Evolutionary conservation across 371 early-diverging fungal species (phyloP), one percentile per base, ranked within the genome.

Genomic region (Sporodiniella umbellata): DNA sequence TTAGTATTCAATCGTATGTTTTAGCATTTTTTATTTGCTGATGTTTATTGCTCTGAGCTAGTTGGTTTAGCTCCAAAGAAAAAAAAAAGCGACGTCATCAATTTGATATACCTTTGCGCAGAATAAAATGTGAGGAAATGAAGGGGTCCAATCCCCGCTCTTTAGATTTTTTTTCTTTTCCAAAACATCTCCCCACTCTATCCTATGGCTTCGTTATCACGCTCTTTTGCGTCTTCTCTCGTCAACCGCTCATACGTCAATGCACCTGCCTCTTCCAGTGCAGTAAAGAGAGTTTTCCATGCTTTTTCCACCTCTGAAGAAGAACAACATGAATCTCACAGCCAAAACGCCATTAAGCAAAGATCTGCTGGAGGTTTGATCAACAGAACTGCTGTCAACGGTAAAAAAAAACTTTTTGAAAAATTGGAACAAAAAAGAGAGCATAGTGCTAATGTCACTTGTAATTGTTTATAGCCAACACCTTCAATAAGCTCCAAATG

Each of bases 401-500:
- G 70, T 70, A 63, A 51, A 30, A 28, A 31, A 30, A 18, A 42
- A 25, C 22, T 51, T 17, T 28, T 30, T 28, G 31, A 31, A n/a
- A n/a, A n/a, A n/a, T n/a, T n/a, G n/a, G n/a, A n/a, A n/a, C n/a
- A n/a, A n/a, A n/a, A n/a, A n/a, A n/a, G n/a, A n/a, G n/a, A n/a
- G n/a, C n/a, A n/a, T n/a, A n/a, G n/a, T n/a, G n/a, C 10, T 15
- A 38, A 26, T 22, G 19, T 22, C 11, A 44, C 5, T 30, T n/a
- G 21, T 21, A 4, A 26, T 26, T 45, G 39, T 49, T 37, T 30
- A 45, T 49, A 72, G 69, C 56, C 33, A 57, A 53, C 48, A 58
- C 66, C 48, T 60, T 58, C 49, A 64, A 65, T 64, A 55, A 63
- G 44, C 54, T 65, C 54, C 81, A 82, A 60, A 60, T 75, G 56